phyloP scores from a whole-genome alignment of 441 rosid genomes.

The Pelargonium australe region DNA sequence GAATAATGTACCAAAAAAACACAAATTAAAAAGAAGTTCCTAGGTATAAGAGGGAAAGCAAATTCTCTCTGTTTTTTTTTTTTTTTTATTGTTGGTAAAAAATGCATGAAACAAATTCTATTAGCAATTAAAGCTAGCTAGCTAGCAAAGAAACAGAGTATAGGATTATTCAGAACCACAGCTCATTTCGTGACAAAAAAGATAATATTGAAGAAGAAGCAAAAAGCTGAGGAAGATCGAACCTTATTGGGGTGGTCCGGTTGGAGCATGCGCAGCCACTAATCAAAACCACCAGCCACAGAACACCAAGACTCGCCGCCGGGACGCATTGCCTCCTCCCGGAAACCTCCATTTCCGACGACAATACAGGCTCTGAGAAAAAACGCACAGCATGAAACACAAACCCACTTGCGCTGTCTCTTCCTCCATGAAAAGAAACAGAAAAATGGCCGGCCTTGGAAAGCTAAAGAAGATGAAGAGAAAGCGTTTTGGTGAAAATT shows the following conservation, averaged over 20 bases:
- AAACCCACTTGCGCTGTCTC: neutral
- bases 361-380: neutral
- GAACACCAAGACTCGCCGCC: neutral
- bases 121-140: too few species aligned
- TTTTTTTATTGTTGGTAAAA: too few species aligned
- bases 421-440: neutral
- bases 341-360: neutral
- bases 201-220: neutral
- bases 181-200: neutral
- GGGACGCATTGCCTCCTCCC: neutral
- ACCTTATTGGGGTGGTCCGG: conserved; percentile 32
- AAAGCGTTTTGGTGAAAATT: neutral
- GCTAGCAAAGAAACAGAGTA: too few species aligned
- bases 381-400: neutral
- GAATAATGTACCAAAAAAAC: too few species aligned
- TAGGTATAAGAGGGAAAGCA: neutral
- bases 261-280: neutral
- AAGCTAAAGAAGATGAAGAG: too few species aligned
- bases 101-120: too few species aligned
- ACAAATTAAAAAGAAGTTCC: neutral
- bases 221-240: conserved; percentile 18
- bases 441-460: neutral
- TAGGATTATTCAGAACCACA: too few species aligned
- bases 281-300: neutral
- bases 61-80: neutral